phyloP scores from a whole-genome alignment of 1,284 basidiomycete genomes.

The Bjerkandera adusta region DNA sequence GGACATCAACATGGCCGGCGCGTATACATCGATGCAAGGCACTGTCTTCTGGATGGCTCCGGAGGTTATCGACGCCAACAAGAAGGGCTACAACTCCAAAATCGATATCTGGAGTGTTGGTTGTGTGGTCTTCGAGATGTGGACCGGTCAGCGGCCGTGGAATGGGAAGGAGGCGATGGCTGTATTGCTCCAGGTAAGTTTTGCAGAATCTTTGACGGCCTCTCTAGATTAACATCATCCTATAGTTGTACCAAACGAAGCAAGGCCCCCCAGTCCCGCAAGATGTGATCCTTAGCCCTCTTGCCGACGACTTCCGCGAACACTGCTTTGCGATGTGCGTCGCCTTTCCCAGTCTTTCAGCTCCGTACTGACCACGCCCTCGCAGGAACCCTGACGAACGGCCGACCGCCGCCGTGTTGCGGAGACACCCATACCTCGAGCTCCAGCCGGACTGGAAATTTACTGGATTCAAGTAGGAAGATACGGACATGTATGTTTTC shows the following conservation, averaged over 20 bases:
- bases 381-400: conserved; percentile 82
- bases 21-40: conserved; percentile 90
- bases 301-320: conserved; percentile 85
- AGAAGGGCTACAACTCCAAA: conserved; percentile 91
- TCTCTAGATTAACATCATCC: conserved; percentile 1
- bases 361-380: conserved; percentile 15
- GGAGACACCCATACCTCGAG: conserved; percentile 82
- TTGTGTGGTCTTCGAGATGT: conserved; percentile 98
- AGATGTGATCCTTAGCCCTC: conserved; percentile 71
- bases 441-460: conserved; percentile 80
- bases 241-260: conserved; percentile 78
- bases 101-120: conserved; percentile 99
- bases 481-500: conserved; percentile 26
- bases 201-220: not conserved
- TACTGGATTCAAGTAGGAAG: conserved; percentile 46
- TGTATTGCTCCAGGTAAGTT: conserved; percentile 87
- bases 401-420: conserved; percentile 81
- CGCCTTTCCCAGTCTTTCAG: not conserved
- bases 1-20: conserved; percentile 83
- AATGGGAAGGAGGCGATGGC: conserved; percentile 85
- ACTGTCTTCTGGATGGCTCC: conserved; percentile 99
- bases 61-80: conserved; percentile 86
- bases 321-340: conserved; percentile 89
- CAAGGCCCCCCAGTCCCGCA: conserved; percentile 88
- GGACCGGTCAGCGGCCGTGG: conserved; percentile 95